Evolutionary conservation across 495 filamentous ascomycete genomes (phyloP), one percentile per base, ranked within the genome.

Genomic region (Xylaria cubensis): DNA sequence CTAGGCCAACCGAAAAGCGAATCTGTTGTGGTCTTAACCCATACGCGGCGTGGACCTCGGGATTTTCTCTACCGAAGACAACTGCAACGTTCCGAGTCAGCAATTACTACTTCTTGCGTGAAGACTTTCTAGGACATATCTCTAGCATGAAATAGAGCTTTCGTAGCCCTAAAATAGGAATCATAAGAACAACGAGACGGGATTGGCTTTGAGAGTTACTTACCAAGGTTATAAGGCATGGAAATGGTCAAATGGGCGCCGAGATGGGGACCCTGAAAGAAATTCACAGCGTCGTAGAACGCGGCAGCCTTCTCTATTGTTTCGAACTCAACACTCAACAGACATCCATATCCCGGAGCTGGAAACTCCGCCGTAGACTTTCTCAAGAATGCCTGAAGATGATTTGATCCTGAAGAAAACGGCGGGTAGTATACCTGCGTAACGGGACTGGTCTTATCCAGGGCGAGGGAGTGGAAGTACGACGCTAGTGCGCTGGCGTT

Each of bases 181-280:
- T 5, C 4, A 15, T 26, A 36, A 12, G 13, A 24, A 34, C 24
- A 9, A 29, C 3, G 34, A 29, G 26, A 65, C 50, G 17, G 17
- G 29, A 17, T 29, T 0, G 13, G 21, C 5, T n/a, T 13, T 1
- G 13, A 24, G 39, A 10, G 8, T 24, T 42, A 42, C 64, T 55
- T 42, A 67, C 46, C 8, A 13, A 78, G 80, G 63, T 81, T 82
- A 74, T 83, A 86, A 13, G 83, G 75, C 42, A 86, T 51, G 1
- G 76, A 78, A 1, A 87, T 70, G 8, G 84, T 86, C 64, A 80
- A 73, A 74, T 86, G 83, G 24, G 84, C 85, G 0, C 85, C 86
- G 3, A 87, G 73, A 74, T 86, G 84, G 2, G 85, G 86, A 10
- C 84, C 83, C 19, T 80, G 75, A 72, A 82, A 80, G 39, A 87